A percentile compares a stretch with the other conserved stretches of the same genome.
Evolutionary conservation across 805 yeast genomes (phyloP).

Genomic region (Candida ponderosae): DNA sequence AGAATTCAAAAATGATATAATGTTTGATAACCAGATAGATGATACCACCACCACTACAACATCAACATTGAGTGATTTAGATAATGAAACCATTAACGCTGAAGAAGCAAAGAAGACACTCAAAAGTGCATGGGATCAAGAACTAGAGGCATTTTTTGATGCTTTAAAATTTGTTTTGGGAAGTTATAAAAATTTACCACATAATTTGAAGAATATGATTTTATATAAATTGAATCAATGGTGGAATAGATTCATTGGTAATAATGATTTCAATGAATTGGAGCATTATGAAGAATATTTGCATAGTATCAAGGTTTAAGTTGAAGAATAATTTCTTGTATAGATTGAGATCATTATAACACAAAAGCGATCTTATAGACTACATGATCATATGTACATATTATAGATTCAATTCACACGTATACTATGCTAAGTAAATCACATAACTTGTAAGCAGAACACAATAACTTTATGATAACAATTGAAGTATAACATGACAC

Average conservation of each 20-base stretch:
- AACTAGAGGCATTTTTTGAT: slow-evolving; percentile 40
- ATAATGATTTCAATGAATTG: slow-evolving; percentile 16
- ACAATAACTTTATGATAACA: too few species aligned
- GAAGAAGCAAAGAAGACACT: slow-evolving; percentile 7
- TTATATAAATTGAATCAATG: slow-evolving; percentile 42
- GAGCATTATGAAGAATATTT: slow-evolving; percentile 13
- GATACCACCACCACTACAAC: not conserved
- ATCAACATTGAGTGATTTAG: too few species aligned
- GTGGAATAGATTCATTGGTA: slow-evolving; percentile 79
- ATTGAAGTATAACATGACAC: too few species aligned
- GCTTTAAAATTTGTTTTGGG: slow-evolving; percentile 58
- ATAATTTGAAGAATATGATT: slow-evolving; percentile 41
- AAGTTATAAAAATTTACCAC: slow-evolving; percentile 69
- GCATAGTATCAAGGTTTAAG: slow-evolving; percentile 13
- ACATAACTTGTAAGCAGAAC: too few species aligned
- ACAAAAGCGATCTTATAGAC: too few species aligned
- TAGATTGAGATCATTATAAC: too few species aligned
- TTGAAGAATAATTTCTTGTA: too few species aligned
- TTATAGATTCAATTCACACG: too few species aligned
- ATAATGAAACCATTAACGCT: not conserved
- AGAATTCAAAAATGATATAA: slow-evolving; percentile 4
- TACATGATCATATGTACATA: too few species aligned
- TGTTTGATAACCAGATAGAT: slow-evolving; percentile 5
- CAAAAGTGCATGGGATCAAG: slow-evolving; percentile 40
- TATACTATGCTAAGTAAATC: too few species aligned